These are phyloP conservation scores for Asterochloris erici DNA, from an alignment of 139 green algal genomes.

Conservation along the genomic window DNA sequence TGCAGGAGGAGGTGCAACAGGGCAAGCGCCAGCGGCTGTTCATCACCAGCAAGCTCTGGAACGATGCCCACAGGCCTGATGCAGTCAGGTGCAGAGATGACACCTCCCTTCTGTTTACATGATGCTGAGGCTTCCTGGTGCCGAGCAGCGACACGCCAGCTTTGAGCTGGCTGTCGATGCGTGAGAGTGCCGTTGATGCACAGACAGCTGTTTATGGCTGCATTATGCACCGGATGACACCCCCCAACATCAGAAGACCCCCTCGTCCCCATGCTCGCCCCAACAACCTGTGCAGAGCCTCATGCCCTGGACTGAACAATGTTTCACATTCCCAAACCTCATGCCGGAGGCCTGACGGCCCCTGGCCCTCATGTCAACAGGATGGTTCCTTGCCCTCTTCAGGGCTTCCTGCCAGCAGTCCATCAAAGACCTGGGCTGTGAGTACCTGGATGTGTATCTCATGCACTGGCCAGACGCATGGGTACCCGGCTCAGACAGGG, in stretches of 20 bases:
- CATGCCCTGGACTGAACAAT: too few relatives aligned
- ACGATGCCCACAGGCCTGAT: slow-evolving; percentile 58
- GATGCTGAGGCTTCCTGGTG: too few relatives aligned
- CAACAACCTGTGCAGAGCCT: too few relatives aligned
- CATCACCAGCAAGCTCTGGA: slow-evolving; percentile 81
- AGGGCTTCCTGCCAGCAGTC: slow-evolving; percentile 53
- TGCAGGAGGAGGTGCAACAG: slow-evolving; percentile 48
- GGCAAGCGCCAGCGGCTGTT: slow-evolving; percentile 66
- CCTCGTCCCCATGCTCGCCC: too few relatives aligned
- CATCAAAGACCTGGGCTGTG: slow-evolving; percentile 66
- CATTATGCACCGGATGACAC: too few relatives aligned
- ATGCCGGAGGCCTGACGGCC: too few relatives aligned
- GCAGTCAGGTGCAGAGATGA: slow-evolving; percentile 40
- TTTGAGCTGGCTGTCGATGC: too few relatives aligned
- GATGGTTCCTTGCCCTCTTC: neutral
- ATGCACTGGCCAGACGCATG: slow-evolving; percentile 84
- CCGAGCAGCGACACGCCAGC: too few relatives aligned
- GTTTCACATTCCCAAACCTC: too few relatives aligned
- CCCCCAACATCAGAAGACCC: too few relatives aligned
- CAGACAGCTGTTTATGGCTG: neutral
- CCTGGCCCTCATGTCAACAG: too few relatives aligned
- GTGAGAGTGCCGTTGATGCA: too few relatives aligned
- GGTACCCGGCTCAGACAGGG: slow-evolving; percentile 42
- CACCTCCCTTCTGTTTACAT: neutral
- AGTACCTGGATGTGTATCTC: slow-evolving; percentile 76